phyloP scores from a whole-genome alignment of 805 yeast genomes.

The Saturnispora zaruensis region DNA sequence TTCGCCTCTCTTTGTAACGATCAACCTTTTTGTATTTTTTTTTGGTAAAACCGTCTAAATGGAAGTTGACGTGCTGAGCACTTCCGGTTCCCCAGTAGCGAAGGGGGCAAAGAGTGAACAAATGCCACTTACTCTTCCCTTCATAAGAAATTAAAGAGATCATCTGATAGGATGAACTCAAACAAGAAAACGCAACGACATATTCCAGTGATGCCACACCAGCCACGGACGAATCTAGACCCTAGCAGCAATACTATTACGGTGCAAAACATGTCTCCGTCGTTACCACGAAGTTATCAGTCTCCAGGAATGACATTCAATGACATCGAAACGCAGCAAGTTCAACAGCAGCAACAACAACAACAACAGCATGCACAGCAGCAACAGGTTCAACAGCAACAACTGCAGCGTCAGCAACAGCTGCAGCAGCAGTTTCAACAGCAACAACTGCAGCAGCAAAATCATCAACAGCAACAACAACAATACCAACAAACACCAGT shows the following conservation, averaged over 20 bases:
- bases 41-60: background rate
- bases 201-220: background rate
- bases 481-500: background rate
- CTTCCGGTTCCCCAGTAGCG: background rate
- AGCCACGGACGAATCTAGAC: background rate
- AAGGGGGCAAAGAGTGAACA: background rate
- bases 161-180: background rate
- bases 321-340: background rate
- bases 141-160: background rate
- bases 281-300: background rate
- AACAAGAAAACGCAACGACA: background rate
- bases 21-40: background rate
- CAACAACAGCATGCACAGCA: background rate
- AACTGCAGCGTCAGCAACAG: background rate
- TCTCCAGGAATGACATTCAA: background rate
- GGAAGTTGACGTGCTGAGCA: conserved; percentile 1
- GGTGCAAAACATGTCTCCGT: background rate
- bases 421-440: background rate
- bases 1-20: background rate
- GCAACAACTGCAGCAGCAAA: background rate
- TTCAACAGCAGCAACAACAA: background rate
- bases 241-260: background rate
- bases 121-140: background rate
- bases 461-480: background rate
- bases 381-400: background rate